Evolutionary conservation across 2,329 filamentous ascomycete species (phyloP), one percentile per base, ranked within the genome.

Genomic region (Aspergillus puulaauensis): DNA sequence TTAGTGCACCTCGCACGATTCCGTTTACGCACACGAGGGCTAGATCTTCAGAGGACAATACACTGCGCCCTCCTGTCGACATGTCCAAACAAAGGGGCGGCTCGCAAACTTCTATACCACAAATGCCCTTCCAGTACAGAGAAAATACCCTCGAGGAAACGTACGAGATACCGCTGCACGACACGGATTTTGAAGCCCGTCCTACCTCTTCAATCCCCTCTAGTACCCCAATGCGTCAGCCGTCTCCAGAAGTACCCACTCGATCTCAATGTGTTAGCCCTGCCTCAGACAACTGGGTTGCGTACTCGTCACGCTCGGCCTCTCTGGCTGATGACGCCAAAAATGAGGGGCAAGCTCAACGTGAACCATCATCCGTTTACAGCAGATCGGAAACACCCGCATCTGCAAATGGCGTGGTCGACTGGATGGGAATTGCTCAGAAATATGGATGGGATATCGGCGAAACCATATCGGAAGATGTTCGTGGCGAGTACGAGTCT

Each of bases 21-120:
- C 87, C 92, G 0, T 97, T 96, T 73, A 84, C 90, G 75, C 88
- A 95, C 69, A 96, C 90, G 0, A 85, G 92, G 35, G 81, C 79
- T 15, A 79, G 83, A 47, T 90, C 87, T 2, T 81, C 83, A 11
- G 82, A 83, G 33, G 86, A 84, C 4, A 74, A 81, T 48, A 77
- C 76, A 23, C 83, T 81, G 59, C 82, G 79, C 14, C 75, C 76
- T 8, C 79, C 81, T 12, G 82, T 85, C 9, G 80, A 79, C 61
- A 77, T 68, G 9, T 68, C 72, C 43, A 74, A 74, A 15, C 73
- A 81, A 15, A 73, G 80, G 9, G 82, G 83, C 58, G 79, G 79
- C 35, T 75, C 77, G 45, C 82, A 84, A 1, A 75, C 75, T 58
- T 64, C 69, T 23, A 69, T 69, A 44, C 70, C 73, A 2, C 67